phyloP scores from a whole-genome alignment of 176 grass and related monocot species.

The Carex cristatella region DNA sequence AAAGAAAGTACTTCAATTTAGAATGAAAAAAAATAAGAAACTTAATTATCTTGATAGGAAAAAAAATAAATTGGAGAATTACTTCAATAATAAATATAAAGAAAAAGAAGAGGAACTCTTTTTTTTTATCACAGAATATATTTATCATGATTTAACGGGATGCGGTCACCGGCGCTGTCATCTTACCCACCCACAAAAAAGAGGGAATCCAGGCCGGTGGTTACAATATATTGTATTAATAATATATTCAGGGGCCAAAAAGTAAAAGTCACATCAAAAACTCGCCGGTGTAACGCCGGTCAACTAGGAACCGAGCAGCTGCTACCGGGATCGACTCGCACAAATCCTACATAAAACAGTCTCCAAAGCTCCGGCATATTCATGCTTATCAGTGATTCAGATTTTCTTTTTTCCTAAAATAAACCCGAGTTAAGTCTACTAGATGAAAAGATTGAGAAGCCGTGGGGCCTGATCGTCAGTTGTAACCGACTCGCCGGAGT shows the following conservation, averaged over 20 bases:
- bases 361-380: background rate
- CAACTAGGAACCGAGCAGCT: slow-evolving; percentile 19
- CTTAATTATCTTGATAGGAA: no score
- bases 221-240: slow-evolving; percentile 17
- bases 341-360: background rate
- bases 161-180: slow-evolving; percentile 37
- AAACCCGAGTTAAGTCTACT: background rate
- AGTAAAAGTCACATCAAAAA: slow-evolving; percentile 21
- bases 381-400: background rate
- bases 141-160: slow-evolving; percentile 3
- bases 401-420: background rate
- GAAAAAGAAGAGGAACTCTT: background rate
- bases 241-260: background rate
- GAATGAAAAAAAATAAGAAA: no score
- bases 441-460: slow-evolving; percentile 80
- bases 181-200: slow-evolving; percentile 5
- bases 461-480: slow-evolving; percentile 35
- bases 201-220: slow-evolving; percentile 43
- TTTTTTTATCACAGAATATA: slow-evolving; percentile 6
- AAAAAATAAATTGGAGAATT: no score
- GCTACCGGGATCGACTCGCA: background rate
- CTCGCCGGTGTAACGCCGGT: slow-evolving; percentile 38
- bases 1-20: no score
- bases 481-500: slow-evolving; percentile 74
- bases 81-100: background rate